Evolutionary conservation across 306 rosid species (phyloP), one percentile per base, ranked within the genome.

Genomic region (Trifolium subterraneum): DNA sequence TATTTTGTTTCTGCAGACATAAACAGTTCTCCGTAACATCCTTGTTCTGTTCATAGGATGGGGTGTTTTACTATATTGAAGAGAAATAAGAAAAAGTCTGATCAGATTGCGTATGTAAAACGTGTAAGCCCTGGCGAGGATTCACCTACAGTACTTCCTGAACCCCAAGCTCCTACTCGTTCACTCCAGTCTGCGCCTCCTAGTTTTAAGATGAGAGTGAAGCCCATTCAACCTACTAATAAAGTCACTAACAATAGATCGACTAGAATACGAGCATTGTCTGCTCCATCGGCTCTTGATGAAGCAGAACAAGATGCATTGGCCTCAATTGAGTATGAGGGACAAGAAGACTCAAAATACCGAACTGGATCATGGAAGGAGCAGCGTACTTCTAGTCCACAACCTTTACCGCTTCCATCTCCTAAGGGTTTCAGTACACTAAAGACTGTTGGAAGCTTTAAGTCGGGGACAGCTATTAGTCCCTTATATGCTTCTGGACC

Each of bases 361-460:
- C 71, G 54, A 66, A 50, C 55, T 66, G 71, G 36, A 42, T 66
- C 54, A 42, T 4, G 25, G 71, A 66, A 66, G 36, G 71, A 66
- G 54, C 71, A 22, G 13, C 55, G 8, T 4, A 6, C 55, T 3
- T 15, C 71, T 22, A 66, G 36, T 42, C 71, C 71, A 42, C 71
- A 42, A 42, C 71, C 71, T 22, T 66, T 66, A 42, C 71, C 71
- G 3, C 71, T 66, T 41, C 71, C 71, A 66, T 66, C 54, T 66
- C 71, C 71, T 13, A 35, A 66, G 55, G 55, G 71, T 66, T 22
- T 55, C 23, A 36, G 54, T 22, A 66, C 71, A 41, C 55, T 66
- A 19, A 66, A 66, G 19, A 15, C 71, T 66, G 33, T 66, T 23
- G 71, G 71, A 5, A 66, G 71, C 55, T 66, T 66, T 42, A 66